Conservation (phyloP, 116 monocot species). For the Trichopus zeylanicus region DNA sequence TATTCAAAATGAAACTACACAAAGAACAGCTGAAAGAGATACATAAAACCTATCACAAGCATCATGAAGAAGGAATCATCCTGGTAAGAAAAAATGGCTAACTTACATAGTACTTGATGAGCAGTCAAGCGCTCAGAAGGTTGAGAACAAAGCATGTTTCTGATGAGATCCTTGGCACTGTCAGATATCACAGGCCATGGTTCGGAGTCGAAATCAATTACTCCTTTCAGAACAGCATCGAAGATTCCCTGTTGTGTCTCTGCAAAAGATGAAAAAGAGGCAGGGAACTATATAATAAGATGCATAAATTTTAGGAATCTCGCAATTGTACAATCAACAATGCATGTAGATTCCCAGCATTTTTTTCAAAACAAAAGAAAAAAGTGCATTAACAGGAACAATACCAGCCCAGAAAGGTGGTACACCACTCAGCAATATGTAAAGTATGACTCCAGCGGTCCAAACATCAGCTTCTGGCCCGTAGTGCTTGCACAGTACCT, state of each 20-base stretch:
- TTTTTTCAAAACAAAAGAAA: background rate
- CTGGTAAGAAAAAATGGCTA: background rate
- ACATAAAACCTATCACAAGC: background rate
- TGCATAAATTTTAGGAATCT: too few species aligned
- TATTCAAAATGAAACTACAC: too few species aligned
- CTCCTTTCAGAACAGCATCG: slow-evolving; percentile 64
- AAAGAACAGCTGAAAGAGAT: background rate
- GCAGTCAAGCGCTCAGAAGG: slow-evolving; percentile 57
- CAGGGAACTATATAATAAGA: too few species aligned
- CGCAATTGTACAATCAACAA: background rate
- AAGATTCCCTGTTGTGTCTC: slow-evolving; percentile 80
- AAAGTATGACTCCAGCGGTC: slow-evolving; percentile 79
- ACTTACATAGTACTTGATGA: slow-evolving; percentile 65
- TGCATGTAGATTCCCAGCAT: too few species aligned
- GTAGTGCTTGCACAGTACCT: slow-evolving; percentile 73
- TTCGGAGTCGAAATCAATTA: slow-evolving; percentile 64
- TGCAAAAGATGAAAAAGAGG: slow-evolving; percentile 1
- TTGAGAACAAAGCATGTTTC: slow-evolving; percentile 46
- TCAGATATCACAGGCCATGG: slow-evolving; percentile 71
- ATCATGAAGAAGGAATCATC: too few species aligned
- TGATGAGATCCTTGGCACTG: slow-evolving; percentile 62
- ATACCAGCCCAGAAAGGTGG: slow-evolving; percentile 84
- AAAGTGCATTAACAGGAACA: background rate
- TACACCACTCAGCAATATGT: slow-evolving; percentile 70
- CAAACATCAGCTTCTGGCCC: slow-evolving; percentile 76